Evolutionary conservation across 2,329 filamentous ascomycete species (phyloP), one percentile per base, ranked within the genome.

Genomic region (Thyridium curvatum): DNA sequence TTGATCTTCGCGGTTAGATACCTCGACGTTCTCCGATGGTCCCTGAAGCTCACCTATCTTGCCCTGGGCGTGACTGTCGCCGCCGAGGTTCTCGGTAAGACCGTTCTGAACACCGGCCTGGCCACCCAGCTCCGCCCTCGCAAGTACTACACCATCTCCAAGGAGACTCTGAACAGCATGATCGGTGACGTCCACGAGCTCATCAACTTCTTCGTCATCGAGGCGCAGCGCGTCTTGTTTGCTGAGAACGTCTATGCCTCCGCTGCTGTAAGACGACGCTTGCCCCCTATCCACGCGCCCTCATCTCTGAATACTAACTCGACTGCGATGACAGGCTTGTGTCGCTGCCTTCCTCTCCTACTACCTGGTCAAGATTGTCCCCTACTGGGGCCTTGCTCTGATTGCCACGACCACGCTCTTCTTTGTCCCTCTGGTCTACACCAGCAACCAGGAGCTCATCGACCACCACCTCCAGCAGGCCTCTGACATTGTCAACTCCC

Each of bases 181-280:
- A 73, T 82, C 50, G 77, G 76, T 41, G 81, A 84, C 47, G 65
- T 79, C 31, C 75, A 83, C 53, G 80, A 84, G 61, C 70, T 85
- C 43, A 60, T 81, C 63, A 85, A 85, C 70, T 85, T 85, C 60
- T 79, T 84, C 51, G 69, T 83, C 44, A 82, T 85, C 41, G 82
- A 85, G 65, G 66, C 71, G 37, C 82, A 85, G 66, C 73, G 80
- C 45, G 75, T 85, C 48, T 54, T 84, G 41, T 85, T 79, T 48
- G 80, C 72, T 32, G 82, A 85, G 70, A 85, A 84, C 50, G 59
- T 84, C 41, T 60, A 64, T 46, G 72, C 68, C 40, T 84, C 81
- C 16, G 61, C 64, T 52, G 71, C 68, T 49, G 80, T 83, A 69
- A 60, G 79, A 66, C 39, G 18, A 33, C 35, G 35, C 18, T 21